phyloP scores from a whole-genome alignment of 1,284 basidiomycete genomes.

The Sutorius eximius region DNA sequence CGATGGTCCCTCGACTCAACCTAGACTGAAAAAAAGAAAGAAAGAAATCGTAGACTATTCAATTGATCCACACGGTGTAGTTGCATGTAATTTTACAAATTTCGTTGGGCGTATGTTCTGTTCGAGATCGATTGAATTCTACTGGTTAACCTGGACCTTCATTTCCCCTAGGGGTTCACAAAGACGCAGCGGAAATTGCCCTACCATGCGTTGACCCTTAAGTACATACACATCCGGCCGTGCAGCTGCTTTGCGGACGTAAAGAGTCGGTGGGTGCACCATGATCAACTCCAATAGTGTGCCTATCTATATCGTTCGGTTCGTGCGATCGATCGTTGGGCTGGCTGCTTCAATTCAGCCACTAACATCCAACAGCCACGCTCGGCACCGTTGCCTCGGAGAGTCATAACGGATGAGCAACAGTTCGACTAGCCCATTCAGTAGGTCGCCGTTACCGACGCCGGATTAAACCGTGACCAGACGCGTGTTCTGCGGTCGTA shows the following conservation, averaged over 20 bases:
- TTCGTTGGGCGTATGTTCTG: not conserved
- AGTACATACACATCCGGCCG: not conserved
- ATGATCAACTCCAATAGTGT: not conserved
- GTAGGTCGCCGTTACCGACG: conserved; percentile 7
- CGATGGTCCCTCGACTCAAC: not conserved
- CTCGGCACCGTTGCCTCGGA: not conserved
- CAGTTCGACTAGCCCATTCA: conserved; percentile 7
- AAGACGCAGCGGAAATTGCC: not conserved
- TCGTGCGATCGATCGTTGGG: not conserved
- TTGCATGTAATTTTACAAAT: conserved; percentile 19
- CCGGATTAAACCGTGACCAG: not conserved
- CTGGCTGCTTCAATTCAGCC: not conserved
- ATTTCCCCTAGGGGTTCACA: not conserved
- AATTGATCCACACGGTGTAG: not conserved
- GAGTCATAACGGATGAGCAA: not conserved
- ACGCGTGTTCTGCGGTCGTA: not conserved
- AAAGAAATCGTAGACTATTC: conserved; percentile 7
- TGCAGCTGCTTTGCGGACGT: not conserved
- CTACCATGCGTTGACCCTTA: not conserved
- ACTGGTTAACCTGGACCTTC: not conserved
- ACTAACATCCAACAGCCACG: not conserved
- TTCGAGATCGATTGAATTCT: not conserved
- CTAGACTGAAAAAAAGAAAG: conserved; percentile 1
- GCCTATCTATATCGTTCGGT: not conserved
- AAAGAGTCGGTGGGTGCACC: not conserved